Evolutionary conservation across 2,329 filamentous ascomycete genomes (phyloP).

Genomic region (Lasiodiplodia sp.): DNA sequence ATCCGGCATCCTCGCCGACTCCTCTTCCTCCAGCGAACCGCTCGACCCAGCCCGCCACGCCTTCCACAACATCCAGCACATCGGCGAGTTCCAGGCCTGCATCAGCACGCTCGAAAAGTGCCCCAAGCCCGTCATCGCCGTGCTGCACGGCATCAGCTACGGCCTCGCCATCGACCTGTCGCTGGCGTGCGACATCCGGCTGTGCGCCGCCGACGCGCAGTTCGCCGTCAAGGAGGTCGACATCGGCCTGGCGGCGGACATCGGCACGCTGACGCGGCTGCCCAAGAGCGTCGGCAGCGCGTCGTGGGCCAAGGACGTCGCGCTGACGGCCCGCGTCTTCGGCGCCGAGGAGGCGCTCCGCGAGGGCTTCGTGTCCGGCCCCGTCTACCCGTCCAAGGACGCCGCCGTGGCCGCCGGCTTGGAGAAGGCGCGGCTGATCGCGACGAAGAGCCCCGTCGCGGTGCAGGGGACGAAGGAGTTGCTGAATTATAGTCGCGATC

Average conservation of each 20-base stretch:
- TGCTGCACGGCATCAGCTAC: conserved; percentile 46
- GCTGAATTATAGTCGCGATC: conserved; percentile 81
- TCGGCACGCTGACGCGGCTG: conserved; percentile 76
- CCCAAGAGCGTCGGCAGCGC: conserved; percentile 75
- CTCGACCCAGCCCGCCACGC: conserved; percentile 17
- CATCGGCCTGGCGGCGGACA: conserved; percentile 80
- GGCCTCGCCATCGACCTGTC: conserved; percentile 59
- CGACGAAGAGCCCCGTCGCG: conserved; percentile 84
- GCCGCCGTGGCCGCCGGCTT: conserved; percentile 69
- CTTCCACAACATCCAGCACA: conserved; percentile 62
- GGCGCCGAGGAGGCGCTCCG: conserved; percentile 70
- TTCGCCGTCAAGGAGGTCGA: conserved; percentile 83
- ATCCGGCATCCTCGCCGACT: conserved; percentile 53
- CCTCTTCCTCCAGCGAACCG: conserved; percentile 23
- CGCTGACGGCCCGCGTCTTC: conserved; percentile 74
- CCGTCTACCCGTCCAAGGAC: conserved; percentile 66
- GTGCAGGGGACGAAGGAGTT: conserved; percentile 88
- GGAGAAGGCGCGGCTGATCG: conserved; percentile 69
- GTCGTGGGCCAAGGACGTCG: conserved; percentile 83
- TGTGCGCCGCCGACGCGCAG: conserved; percentile 66
- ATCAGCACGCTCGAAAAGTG: conserved; percentile 81
- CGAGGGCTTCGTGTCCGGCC: conserved; percentile 72
- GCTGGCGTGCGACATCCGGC: conserved; percentile 73
- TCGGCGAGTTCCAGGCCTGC: conserved; percentile 81
- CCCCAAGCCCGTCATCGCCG: conserved; percentile 66